Conservation (phyloP, 1,139 yeast genomes). For the Yamadazyma mexicana region DNA sequence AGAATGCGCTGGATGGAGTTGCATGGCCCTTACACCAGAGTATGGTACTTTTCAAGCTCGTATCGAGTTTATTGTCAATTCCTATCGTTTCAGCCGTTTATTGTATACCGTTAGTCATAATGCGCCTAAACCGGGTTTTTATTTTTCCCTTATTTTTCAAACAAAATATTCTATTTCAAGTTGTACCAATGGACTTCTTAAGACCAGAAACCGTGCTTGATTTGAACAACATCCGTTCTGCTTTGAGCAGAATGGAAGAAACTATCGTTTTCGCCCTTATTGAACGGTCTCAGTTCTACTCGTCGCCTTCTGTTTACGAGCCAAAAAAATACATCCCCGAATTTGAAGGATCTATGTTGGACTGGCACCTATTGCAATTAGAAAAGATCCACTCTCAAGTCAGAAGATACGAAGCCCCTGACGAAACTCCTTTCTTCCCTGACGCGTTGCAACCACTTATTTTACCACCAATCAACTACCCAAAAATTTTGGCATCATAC, state of each 20-base stretch:
- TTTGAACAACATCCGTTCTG: slow-evolving; percentile 77
- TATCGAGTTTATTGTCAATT: too few species aligned
- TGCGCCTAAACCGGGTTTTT: too few species aligned
- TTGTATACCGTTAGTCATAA: neutral
- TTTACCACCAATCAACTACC: slow-evolving; percentile 77
- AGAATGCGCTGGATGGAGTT: too few species aligned
- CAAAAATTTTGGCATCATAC: slow-evolving; percentile 72
- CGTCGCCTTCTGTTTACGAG: slow-evolving; percentile 74
- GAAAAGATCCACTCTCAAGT: slow-evolving; percentile 82
- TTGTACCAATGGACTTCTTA: slow-evolving; percentile 69
- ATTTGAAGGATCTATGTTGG: slow-evolving; percentile 80
- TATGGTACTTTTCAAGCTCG: too few species aligned
- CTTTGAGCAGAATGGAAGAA: slow-evolving; percentile 92
- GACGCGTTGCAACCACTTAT: slow-evolving; percentile 62
- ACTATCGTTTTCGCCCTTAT: slow-evolving; percentile 89
- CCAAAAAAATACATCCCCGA: slow-evolving; percentile 61
- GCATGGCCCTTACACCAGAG: too few species aligned
- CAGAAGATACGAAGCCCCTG: slow-evolving; percentile 92
- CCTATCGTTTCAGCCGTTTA: too few species aligned
- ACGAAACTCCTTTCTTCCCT: slow-evolving; percentile 91
- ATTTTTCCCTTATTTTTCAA: too few species aligned
- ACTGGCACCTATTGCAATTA: slow-evolving; percentile 76
- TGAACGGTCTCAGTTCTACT: slow-evolving; percentile 86
- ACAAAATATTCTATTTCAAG: neutral
- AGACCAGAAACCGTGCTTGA: slow-evolving; percentile 82